Evolutionary conservation across 306 rosid species (phyloP).

Genomic region (Malus domestica): ASM211411v1 NC_041789.1:1124001-1124500

Average conservation of each 20-base stretch:
- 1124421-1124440: neutral
- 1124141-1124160: too few relatives aligned
- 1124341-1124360: slow-evolving; percentile 46
- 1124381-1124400: slow-evolving; percentile 20
- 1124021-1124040: too few relatives aligned
- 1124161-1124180: too few relatives aligned
- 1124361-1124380: slow-evolving; percentile 55
- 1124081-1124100: too few relatives aligned
- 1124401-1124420: slow-evolving; percentile 5
- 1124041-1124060: too few relatives aligned
- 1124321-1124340: neutral
- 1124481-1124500: slow-evolving; percentile 88
- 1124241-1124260: neutral
- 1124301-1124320: neutral
- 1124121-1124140: neutral
- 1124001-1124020: too few relatives aligned
- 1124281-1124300: neutral
- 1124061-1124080: too few relatives aligned
- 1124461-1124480: slow-evolving; percentile 18
- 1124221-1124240: neutral
- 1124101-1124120: too few relatives aligned
- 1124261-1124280: neutral
- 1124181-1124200: neutral
- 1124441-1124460: slow-evolving; percentile 12
- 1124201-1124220: neutral